phyloP scores from a whole-genome alignment of 1,284 basidiomycete genomes.

The Meira nashicola region DNA sequence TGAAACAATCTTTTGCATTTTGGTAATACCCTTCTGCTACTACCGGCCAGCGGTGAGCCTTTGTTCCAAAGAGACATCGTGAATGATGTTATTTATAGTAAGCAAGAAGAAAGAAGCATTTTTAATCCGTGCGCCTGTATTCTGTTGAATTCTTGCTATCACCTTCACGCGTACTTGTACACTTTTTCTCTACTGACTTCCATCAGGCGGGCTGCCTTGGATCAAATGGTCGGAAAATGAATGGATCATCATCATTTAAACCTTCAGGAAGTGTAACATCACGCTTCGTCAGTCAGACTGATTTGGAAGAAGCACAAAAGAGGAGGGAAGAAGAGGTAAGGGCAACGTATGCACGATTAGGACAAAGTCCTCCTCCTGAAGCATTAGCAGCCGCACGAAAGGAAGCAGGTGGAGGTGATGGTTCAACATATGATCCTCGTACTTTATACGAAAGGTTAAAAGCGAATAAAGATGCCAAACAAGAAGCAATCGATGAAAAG shows the following conservation, averaged over 20 bases:
- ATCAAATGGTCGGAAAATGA: no score
- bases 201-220: no score
- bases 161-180: no score
- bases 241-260: neutral
- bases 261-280: conserved; percentile 16
- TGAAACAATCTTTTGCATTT: neutral
- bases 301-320: conserved; percentile 19
- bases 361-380: conserved; percentile 12
- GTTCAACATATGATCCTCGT: conserved; percentile 27
- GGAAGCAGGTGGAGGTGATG: neutral
- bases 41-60: no score
- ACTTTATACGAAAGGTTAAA: conserved; percentile 32
- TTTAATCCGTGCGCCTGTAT: no score
- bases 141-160: no score
- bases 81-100: no score
- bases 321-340: conserved; percentile 7
- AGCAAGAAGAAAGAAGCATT: no score
- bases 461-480: conserved; percentile 39
- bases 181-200: no score
- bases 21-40: no score
- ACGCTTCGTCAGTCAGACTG: conserved; percentile 22
- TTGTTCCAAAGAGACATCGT: no score
- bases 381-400: conserved; percentile 2
- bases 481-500: conserved; percentile 41
- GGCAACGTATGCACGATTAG: conserved; percentile 16